Base-by-base conservation (phyloP, 495 filamentous ascomycete genomes). In the Aspergillus biplanus region DNA sequence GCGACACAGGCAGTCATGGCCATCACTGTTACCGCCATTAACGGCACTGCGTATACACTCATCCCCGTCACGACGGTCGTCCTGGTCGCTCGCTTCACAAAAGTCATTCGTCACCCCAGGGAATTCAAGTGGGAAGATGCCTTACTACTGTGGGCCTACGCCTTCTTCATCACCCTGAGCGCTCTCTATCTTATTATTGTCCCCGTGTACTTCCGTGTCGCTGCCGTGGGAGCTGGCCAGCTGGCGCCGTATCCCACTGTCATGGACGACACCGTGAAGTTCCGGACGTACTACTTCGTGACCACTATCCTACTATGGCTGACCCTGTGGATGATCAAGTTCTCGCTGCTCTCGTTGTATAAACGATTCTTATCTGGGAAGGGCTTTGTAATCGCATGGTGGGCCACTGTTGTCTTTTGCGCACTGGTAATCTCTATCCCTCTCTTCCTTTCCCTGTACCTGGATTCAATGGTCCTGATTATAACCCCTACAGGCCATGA, bases 301-400 rank as follows among this genome's bases (percentile, higher is more conserved):
- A 76, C 75, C 33, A 76, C 75, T 7, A 70, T 77, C 13, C 67
- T 79, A 33, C 72, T 82, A 61, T 83, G 81, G 79, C 58, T 73
- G 7, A 72, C 68, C 4, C 60, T 83, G n/a, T 83, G 81, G 81
- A 63, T 73, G 44, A 75, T 82, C 48, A 83, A 83, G 63, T 69
- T 78, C 33, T 76, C 72, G 4, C 70, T 83, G 12, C 65, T 83
- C 56, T 70, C 76, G 4, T 72, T 82, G 56, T 83, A 80, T 59
- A 71, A 70, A 55, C 65, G 71, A 15, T 61, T 83, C 37, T 71
- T 77, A 33, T 62, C 64, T 18, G 75, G 77, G 5, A 62, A 49
- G 15, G 33, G 52, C 5, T 67, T 63, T 8, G 8, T 61, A 15
- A 55, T 58, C 16, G 65, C 61, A 12, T 83, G 80, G 80, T 78